Conservation (phyloP, 768 basidiomycete species). For the Terana coerulea region DNA sequence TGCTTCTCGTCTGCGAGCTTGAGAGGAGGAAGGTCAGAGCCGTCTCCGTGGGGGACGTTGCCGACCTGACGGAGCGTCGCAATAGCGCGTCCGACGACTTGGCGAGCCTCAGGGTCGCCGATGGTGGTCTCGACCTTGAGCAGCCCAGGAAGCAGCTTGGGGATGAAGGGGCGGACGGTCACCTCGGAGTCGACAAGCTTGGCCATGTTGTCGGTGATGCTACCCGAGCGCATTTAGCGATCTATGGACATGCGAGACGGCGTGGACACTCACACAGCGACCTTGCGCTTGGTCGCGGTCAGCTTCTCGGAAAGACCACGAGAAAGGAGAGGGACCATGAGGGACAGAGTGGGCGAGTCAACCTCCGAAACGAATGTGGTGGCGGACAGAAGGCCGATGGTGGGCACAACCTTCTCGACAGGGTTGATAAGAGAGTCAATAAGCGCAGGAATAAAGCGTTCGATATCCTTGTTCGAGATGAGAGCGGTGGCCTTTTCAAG, state of each 20-base stretch:
- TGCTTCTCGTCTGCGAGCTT: constrained; percentile 70
- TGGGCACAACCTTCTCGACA: constrained; percentile 97
- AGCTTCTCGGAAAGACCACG: constrained; percentile 94
- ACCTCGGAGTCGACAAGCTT: constrained; percentile 94
- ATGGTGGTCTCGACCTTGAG: constrained; percentile 94
- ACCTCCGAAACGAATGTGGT: constrained; percentile 99
- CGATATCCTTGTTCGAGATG: constrained; percentile 97
- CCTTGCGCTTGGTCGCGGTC: constrained; percentile 95
- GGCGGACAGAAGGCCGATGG: constrained; percentile 91
- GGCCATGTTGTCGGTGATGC: constrained; percentile 97
- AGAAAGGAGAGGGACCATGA: constrained; percentile 94
- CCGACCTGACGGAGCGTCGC: constrained; percentile 94
- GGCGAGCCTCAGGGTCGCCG: constrained; percentile 97
- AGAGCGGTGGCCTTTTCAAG: constrained; percentile 93
- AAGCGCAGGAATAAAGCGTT: constrained; percentile 95
- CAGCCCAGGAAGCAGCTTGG: constrained; percentile 90
- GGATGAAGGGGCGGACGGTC: constrained; percentile 96
- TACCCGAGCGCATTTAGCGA: no score
- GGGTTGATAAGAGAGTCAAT: constrained; percentile 98
- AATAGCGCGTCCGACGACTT: constrained; percentile 88
- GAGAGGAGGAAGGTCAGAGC: constrained; percentile 85
- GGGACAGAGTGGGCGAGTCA: constrained; percentile 92
- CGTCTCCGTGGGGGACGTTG: constrained; percentile 86
- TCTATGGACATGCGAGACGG: no score
- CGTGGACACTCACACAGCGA: no score